Evolutionary conservation across 306 rosid species (phyloP), one percentile per base, ranked within the genome.

Genomic region (Lathyrus sativus): DNA sequence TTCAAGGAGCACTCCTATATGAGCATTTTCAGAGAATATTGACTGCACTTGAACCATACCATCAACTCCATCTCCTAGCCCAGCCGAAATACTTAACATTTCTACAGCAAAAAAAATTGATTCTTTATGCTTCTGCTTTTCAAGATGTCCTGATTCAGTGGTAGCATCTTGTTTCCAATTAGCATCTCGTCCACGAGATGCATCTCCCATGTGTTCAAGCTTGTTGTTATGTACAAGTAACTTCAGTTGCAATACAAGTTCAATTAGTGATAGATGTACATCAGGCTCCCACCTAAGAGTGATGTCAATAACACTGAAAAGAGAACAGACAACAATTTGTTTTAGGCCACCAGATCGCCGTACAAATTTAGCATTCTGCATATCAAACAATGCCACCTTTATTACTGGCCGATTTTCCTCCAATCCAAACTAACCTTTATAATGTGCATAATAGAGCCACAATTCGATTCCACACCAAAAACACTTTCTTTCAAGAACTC

Each of bases 21-120:
- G 81, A 67, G 96, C 97, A 95, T 95, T 95, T 81, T 95, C 99
- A 22, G 99, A 90, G 88, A 95, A 95, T 79, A 95, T 88, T 41
- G 99, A 95, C 67, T 95, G 96, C 78, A 95, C 81, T 85, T 90
- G 95, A 77, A 95, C 87, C 85, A 85, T 44, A 53, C 89, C 88
- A 59, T 95, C 89, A 68, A 95, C 99, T 64, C 99, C 99, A 80
- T 95, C 99, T 75, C 96, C 99, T 72, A 82, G 85, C 74, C 82
- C 91, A 29, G 97, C 99, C 15, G 85, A 87, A 78, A 95, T 73
- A 79, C 78, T 80, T 80, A 95, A 77, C 87, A 84, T 82, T 81
- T 95, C 97, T 55, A 95, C 92, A 81, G 90, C 99, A 74, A 95
- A 96, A 82, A 95, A 85, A 51, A 95, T 87, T 28, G 97, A 87